Evolutionary conservation across 768 basidiomycete genomes (phyloP).

Genomic region (Boletellus ananas): DNA sequence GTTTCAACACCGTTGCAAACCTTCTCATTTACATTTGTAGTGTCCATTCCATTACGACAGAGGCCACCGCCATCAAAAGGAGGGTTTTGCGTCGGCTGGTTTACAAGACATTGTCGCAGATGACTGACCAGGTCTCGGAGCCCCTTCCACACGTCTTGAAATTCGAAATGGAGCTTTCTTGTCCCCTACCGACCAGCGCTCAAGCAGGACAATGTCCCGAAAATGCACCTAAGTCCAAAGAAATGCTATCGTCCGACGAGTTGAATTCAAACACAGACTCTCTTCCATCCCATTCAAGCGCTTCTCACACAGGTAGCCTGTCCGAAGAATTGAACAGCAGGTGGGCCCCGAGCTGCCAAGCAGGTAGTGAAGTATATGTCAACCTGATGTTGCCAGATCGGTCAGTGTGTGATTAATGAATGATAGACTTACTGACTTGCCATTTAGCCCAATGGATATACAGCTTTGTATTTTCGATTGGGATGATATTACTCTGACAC

Average conservation of each 20-base stretch:
- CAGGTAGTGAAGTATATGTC: slow-evolving; percentile 36
- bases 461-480: slow-evolving; percentile 43
- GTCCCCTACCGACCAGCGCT: neutral
- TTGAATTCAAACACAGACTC: neutral
- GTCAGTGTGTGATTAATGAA: slow-evolving; percentile 28
- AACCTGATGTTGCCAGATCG: slow-evolving; percentile 58
- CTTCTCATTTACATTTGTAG: slow-evolving; percentile 24
- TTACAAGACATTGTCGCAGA: slow-evolving; percentile 38
- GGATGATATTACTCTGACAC: slow-evolving; percentile 20
- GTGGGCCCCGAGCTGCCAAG: slow-evolving; percentile 28
- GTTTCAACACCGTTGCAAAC: neutral
- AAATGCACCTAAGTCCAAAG: neutral
- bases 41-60: slow-evolving; percentile 35
- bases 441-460: slow-evolving; percentile 53
- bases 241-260: neutral
- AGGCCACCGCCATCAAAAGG: slow-evolving; percentile 29
- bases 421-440: slow-evolving; percentile 2
- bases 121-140: slow-evolving; percentile 3
- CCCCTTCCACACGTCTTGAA: slow-evolving; percentile 29
- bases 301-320: neutral
- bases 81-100: slow-evolving; percentile 44
- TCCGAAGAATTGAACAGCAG: neutral
- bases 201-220: neutral
- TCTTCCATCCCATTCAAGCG: neutral
- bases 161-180: slow-evolving; percentile 37